Evolutionary conservation across 306 rosid genomes (phyloP).

Genomic region (Dicorynia guianensis): DNA sequence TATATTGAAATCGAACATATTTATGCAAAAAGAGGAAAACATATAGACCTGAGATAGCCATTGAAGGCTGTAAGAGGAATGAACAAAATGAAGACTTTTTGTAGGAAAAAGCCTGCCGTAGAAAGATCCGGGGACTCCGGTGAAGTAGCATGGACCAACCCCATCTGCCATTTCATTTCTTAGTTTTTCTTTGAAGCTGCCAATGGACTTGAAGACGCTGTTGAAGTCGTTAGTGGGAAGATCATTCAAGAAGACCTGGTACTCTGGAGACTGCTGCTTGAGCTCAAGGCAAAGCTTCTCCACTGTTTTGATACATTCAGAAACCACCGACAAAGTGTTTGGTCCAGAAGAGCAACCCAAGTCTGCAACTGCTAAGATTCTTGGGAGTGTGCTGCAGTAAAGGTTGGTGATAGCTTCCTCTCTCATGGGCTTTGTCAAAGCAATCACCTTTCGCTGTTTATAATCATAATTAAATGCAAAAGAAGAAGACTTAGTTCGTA

Average conservation of each 20-base stretch:
- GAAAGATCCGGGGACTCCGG: conserved; percentile 66
- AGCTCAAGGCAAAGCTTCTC: conserved; percentile 43
- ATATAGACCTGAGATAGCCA: conserved; percentile 58
- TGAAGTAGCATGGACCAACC: conserved; percentile 49
- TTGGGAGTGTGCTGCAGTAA: conserved; percentile 23
- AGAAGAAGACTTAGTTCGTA: too few relatives aligned
- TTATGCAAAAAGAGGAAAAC: background rate
- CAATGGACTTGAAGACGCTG: conserved; percentile 50
- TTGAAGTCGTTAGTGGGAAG: conserved; percentile 68
- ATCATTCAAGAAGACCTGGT: conserved; percentile 53
- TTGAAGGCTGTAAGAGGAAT: conserved; percentile 59
- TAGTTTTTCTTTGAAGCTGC: conserved; percentile 41
- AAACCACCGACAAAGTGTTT: conserved; percentile 51
- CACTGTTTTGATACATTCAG: conserved; percentile 44
- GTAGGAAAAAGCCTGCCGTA: conserved; percentile 60
- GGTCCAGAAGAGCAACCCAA: conserved; percentile 73
- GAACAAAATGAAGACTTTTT: conserved; percentile 53
- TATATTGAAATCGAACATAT: background rate
- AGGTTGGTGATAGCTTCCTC: conserved; percentile 53
- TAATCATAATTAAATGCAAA: background rate
- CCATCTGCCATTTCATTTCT: conserved; percentile 24
- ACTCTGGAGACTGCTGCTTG: conserved; percentile 46
- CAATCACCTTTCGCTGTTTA: conserved; percentile 51
- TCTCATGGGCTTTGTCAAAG: conserved; percentile 46
- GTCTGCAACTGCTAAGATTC: conserved; percentile 51